Conservation (phyloP, 2,329 filamentous ascomycete species). For the Emergomyces pasteurianus region DNA sequence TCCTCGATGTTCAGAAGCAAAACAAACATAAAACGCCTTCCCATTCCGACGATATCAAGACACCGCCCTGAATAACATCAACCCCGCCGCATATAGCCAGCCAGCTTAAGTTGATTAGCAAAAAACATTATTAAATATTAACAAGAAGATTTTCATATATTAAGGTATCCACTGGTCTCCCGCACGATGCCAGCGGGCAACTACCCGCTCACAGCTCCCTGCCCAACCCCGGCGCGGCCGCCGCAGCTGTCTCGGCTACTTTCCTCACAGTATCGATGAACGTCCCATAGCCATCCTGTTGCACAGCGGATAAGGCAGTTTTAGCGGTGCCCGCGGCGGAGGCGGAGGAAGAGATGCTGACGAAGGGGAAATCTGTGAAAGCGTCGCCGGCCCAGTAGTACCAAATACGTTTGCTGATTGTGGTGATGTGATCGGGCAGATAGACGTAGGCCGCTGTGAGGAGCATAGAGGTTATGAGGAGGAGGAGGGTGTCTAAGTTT, state of each 20-base stretch:
- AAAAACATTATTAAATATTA: background rate
- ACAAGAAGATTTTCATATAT: background rate
- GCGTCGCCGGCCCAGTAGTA: slow-evolving; percentile 86
- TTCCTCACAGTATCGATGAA: slow-evolving; percentile 38
- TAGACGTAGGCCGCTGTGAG: slow-evolving; percentile 81
- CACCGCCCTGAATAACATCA: background rate
- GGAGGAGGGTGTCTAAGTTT: slow-evolving; percentile 67
- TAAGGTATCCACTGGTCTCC: no score
- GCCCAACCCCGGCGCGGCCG: slow-evolving; percentile 9
- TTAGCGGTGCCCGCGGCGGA: slow-evolving; percentile 2
- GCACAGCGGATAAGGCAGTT: slow-evolving; percentile 19
- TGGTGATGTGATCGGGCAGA: slow-evolving; percentile 78
- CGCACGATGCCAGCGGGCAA: no score
- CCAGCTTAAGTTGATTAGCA: background rate
- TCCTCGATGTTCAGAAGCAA: background rate
- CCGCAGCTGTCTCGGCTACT: slow-evolving; percentile 26
- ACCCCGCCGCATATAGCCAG: background rate
- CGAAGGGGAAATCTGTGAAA: slow-evolving; percentile 14
- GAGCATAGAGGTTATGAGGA: slow-evolving; percentile 78
- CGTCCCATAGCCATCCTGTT: slow-evolving; percentile 30
- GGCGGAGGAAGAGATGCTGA: slow-evolving; percentile 12
- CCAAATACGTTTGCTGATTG: slow-evolving; percentile 73
- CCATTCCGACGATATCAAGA: background rate
- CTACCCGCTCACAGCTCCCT: slow-evolving; percentile 20
- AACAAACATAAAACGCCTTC: background rate